A percentile compares a stretch with the other conserved stretches of the same genome.
Evolutionary conservation across 75 land plant genomes (phyloP).

Genomic region (Pseudotsuga menziesii): DNA sequence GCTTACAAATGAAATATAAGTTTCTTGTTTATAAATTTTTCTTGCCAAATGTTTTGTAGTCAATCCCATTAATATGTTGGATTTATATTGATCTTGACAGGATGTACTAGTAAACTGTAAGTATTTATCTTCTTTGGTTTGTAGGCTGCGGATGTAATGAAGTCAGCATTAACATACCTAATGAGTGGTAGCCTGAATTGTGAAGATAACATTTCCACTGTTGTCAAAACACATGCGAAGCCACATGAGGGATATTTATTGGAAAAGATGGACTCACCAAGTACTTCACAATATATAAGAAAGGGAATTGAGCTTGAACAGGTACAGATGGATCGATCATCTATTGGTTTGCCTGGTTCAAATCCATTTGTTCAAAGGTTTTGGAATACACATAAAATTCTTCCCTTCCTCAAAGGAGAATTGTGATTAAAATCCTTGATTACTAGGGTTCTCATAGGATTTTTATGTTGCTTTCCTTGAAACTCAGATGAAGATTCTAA

Average conservation of each 20-base stretch:
- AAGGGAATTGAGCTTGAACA: conserved; percentile 6
- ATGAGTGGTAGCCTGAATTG: conserved; percentile 7
- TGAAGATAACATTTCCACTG: neutral
- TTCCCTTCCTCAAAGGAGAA: neutral
- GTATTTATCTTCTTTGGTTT: conserved; percentile 1
- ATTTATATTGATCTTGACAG: neutral
- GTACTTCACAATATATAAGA: neutral
- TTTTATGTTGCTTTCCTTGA: conserved; percentile 1
- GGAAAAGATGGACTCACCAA: neutral
- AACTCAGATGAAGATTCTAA: neutral
- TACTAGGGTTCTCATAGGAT: neutral
- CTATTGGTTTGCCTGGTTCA: neutral
- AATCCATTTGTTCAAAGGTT: neutral
- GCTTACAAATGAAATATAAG: neutral
- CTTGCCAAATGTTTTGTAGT: neutral
- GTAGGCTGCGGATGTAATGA: conserved; percentile 11
- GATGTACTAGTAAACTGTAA: neutral
- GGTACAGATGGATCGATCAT: conserved; percentile 2
- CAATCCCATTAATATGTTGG: neutral
- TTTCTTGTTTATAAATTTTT: neutral
- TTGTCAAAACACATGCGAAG: neutral
- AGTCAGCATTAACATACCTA: conserved; percentile 11
- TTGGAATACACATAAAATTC: neutral
- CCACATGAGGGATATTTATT: neutral
- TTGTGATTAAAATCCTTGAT: neutral